phyloP scores from a whole-genome alignment of 192 early-diverging fungal genomes.

The Phlyctochytrium planicorne region DNA sequence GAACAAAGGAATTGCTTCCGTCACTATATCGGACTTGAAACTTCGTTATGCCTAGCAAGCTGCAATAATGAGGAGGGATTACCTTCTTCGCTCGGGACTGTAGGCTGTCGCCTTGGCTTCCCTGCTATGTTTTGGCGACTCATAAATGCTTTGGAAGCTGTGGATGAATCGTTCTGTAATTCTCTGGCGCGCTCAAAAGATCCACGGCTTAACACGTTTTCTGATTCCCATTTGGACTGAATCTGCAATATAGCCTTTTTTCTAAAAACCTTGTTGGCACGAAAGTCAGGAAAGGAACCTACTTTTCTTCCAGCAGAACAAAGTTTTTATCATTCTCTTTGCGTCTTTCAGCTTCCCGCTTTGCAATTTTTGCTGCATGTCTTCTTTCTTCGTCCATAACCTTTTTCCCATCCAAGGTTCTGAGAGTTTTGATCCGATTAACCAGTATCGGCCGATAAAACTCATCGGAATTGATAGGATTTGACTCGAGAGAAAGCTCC shows the following conservation, averaged over 20 bases:
- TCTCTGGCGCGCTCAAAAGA: too few species aligned
- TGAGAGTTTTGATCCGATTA: constrained; percentile 34
- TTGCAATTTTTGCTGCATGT: constrained; percentile 37
- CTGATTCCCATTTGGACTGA: constrained; percentile 23
- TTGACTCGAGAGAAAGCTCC: constrained; percentile 38
- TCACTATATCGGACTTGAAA: constrained; percentile 10
- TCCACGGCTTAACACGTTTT: constrained; percentile 1
- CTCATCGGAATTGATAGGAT: constrained; percentile 30
- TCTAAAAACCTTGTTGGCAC: background rate
- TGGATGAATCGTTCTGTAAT: too few species aligned
- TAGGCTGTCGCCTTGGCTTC: background rate
- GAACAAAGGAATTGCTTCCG: constrained; percentile 7
- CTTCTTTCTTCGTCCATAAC: constrained; percentile 51
- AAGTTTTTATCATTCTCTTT: constrained; percentile 39
- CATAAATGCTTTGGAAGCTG: too few species aligned
- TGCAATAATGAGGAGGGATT: background rate
- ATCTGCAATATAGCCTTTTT: constrained; percentile 27
- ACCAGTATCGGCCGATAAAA: constrained; percentile 42
- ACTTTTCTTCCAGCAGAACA: constrained; percentile 36
- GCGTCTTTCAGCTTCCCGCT: constrained; percentile 39
- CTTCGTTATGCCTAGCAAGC: background rate
- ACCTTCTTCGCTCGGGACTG: background rate
- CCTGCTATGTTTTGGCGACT: too few species aligned
- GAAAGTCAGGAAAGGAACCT: constrained; percentile 1
- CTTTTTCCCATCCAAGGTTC: constrained; percentile 45